phyloP scores from a whole-genome alignment of 2,329 filamentous ascomycete genomes.

The Talaromyces amestolkiae region DNA sequence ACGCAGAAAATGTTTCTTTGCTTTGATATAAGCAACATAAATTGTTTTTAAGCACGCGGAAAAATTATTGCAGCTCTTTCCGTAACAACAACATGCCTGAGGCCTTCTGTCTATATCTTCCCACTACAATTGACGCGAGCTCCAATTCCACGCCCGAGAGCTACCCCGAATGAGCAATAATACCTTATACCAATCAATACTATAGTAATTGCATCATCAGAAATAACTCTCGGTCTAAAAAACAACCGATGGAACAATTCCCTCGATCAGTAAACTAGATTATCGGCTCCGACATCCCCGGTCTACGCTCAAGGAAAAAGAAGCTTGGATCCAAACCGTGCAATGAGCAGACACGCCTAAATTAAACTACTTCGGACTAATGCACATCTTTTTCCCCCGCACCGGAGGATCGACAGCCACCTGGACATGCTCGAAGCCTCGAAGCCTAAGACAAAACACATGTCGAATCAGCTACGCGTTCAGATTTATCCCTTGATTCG shows the following conservation, averaged over 20 bases:
- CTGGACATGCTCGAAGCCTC: not conserved
- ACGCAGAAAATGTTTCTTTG: not conserved
- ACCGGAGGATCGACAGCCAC: conserved; percentile 6
- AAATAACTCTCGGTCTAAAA: not conserved
- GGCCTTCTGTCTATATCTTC: too few species aligned
- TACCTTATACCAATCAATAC: not conserved
- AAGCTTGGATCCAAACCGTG: not conserved
- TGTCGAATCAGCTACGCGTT: not conserved
- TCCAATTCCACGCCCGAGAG: not conserved
- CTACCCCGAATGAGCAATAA: not conserved
- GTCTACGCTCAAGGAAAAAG: not conserved
- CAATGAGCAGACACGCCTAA: not conserved
- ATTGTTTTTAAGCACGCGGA: not conserved
- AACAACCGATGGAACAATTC: not conserved
- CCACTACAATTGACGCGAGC: not conserved
- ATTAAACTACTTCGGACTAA: not conserved
- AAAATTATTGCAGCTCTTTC: not conserved
- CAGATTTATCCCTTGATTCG: not conserved
- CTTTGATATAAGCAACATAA: not conserved
- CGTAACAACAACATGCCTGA: too few species aligned
- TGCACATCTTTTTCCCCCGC: not conserved
- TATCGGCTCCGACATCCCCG: too few species aligned
- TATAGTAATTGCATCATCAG: not conserved
- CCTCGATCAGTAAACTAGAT: too few species aligned
- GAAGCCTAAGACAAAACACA: not conserved